Conservation (phyloP, 1,139 yeast genomes). For the Candida sp. region DNA sequence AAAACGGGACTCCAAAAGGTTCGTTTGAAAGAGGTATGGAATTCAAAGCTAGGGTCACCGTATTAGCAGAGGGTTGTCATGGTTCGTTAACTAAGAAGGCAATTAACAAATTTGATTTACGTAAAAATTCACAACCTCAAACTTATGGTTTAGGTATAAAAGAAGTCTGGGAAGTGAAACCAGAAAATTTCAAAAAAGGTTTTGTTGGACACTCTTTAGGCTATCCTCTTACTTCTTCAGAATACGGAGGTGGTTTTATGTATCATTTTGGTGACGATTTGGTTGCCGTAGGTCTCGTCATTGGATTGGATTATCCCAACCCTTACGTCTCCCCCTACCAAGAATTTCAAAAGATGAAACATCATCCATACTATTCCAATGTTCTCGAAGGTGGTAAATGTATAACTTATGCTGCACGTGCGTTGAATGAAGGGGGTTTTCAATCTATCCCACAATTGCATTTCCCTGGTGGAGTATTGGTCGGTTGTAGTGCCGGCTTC, state of each 20-base stretch:
- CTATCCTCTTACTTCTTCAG: constrained; percentile 68
- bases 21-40: constrained; percentile 95
- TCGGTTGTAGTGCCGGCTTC: constrained; percentile 96
- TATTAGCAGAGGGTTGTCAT: constrained; percentile 96
- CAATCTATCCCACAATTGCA: constrained; percentile 86
- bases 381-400: constrained; percentile 88
- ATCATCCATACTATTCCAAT: constrained; percentile 79
- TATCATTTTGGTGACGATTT: constrained; percentile 94
- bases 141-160: constrained; percentile 94
- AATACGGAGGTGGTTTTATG: constrained; percentile 96
- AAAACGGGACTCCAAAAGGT: constrained; percentile 71
- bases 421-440: constrained; percentile 92
- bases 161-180: constrained; percentile 96
- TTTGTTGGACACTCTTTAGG: constrained; percentile 88
- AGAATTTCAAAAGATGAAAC: constrained; percentile 92
- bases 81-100: constrained; percentile 85
- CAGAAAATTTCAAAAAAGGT: constrained; percentile 78
- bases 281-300: constrained; percentile 86
- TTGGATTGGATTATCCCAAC: constrained; percentile 89
- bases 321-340: constrained; percentile 95
- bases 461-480: constrained; percentile 94
- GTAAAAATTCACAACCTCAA: constrained; percentile 69
- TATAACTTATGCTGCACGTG: constrained; percentile 91
- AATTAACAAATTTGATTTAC: constrained; percentile 62
- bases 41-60: constrained; percentile 83